These are phyloP conservation scores for Entrophospora sp. DNA, from an alignment of 192 early-diverging fungal species.

Conservation along the genomic window DNA sequence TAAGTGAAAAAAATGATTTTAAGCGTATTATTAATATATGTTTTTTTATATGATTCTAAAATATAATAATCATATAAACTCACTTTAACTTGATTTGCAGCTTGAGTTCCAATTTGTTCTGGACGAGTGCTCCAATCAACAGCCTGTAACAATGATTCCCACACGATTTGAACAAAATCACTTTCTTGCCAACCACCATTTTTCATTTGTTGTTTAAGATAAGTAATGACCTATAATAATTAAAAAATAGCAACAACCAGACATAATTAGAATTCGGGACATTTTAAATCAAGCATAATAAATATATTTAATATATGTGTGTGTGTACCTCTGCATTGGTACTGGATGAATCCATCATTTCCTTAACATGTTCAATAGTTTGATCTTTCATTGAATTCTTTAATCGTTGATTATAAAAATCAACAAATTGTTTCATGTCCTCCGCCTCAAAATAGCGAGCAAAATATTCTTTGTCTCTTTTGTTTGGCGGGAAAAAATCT, in stretches of 20 bases:
- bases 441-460: constrained; percentile 88
- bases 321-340: constrained; percentile 49
- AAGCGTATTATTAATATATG: background rate
- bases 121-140: constrained; percentile 70
- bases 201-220: constrained; percentile 55
- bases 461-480: constrained; percentile 81
- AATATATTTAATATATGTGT: too few relatives aligned
- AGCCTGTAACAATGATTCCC: constrained; percentile 73
- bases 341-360: constrained; percentile 50
- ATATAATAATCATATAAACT: background rate
- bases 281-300: too few relatives aligned
- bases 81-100: constrained; percentile 49
- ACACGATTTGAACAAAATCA: constrained; percentile 66
- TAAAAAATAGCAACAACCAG: background rate
- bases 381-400: constrained; percentile 56
- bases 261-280: too few relatives aligned
- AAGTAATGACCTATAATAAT: constrained; percentile 48
- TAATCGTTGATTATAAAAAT: constrained; percentile 69
- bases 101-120: constrained; percentile 79
- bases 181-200: constrained; percentile 67
- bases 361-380: constrained; percentile 48
- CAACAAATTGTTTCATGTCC: constrained; percentile 81
- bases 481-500: constrained; percentile 89
- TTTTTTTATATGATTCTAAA: constrained; percentile 25
- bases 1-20: background rate